Percentiles rank a stretch among this genome's conserved stretches.
Conservation (phyloP, 805 yeast genomes). For the Spathaspora gorwiae region DNA sequence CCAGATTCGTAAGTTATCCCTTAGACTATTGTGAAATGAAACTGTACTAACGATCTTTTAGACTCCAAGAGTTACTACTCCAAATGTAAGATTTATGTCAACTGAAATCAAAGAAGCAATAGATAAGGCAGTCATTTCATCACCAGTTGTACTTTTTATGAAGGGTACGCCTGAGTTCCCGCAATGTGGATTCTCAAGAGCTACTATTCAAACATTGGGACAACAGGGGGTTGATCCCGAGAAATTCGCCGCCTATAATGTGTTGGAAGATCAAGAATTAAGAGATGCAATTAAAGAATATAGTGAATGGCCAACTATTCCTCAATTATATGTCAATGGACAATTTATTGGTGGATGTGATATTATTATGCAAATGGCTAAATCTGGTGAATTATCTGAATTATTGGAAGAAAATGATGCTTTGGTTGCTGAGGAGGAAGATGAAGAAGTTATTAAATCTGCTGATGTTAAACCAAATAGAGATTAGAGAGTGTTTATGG, state of each 20-base stretch:
- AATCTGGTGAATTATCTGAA: conserved; percentile 83
- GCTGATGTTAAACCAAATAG: conserved; percentile 32
- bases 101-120: conserved; percentile 81
- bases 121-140: conserved; percentile 76
- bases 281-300: conserved; percentile 95
- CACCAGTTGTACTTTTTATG: conserved; percentile 96
- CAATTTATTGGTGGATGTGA: conserved; percentile 99
- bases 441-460: conserved; percentile 16
- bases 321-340: conserved; percentile 84
- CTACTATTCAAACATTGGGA: conserved; percentile 88
- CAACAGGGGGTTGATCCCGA: conserved; percentile 96
- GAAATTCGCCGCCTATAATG: conserved; percentile 96
- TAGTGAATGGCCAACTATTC: conserved; percentile 97
- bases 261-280: conserved; percentile 87
- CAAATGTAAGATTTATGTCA: conserved; percentile 49
- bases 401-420: conserved; percentile 75
- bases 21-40: too few species aligned
- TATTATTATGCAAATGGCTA: conserved; percentile 86
- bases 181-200: conserved; percentile 95
- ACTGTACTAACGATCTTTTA: too few species aligned
- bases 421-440: conserved; percentile 75
- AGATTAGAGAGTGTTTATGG: background rate
- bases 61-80: background rate
- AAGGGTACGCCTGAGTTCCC: conserved; percentile 98
- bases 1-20: too few species aligned